A percentile compares a stretch with the other conserved stretches of the same genome.
phyloP scores from a whole-genome alignment of 129 eudicot species.

The Escallonia herrerae region DNA sequence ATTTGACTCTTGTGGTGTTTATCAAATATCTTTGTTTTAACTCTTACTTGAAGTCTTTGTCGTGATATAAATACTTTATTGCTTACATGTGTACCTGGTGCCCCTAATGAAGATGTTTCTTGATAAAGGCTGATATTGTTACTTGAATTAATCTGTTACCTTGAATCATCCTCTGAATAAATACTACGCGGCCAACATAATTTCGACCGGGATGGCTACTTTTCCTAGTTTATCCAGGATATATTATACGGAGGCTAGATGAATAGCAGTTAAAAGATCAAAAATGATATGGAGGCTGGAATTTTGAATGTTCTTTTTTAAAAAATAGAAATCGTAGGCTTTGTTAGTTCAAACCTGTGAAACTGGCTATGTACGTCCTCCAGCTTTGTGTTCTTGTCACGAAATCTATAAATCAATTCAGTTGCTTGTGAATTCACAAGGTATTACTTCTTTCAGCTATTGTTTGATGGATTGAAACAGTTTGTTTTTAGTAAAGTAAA shows the following conservation, averaged over 20 bases:
- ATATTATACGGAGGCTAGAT: too few species aligned
- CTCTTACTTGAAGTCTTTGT: neutral
- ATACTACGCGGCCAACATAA: too few species aligned
- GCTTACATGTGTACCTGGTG: neutral
- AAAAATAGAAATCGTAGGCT: neutral
- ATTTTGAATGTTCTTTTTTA: too few species aligned
- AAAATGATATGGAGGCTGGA: too few species aligned
- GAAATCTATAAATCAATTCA: neutral
- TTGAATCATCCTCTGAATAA: neutral
- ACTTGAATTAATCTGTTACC: neutral
- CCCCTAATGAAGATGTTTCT: neutral
- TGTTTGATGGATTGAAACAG: neutral
- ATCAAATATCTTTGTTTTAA: neutral
- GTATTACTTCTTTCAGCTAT: neutral
- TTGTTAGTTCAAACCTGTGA: neutral
- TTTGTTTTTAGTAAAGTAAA: too few species aligned
- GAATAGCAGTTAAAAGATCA: too few species aligned
- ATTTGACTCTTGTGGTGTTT: neutral
- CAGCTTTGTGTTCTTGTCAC: neutral
- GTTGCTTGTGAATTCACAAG: conserved; percentile 1
- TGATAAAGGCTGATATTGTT: neutral
- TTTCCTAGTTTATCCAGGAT: too few species aligned
- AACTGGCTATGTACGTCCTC: neutral
- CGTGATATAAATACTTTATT: neutral
- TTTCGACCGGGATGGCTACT: too few species aligned